Evolutionary conservation across 2,329 filamentous ascomycete genomes (phyloP).

Genomic region (Diplodia sapinea): DNA sequence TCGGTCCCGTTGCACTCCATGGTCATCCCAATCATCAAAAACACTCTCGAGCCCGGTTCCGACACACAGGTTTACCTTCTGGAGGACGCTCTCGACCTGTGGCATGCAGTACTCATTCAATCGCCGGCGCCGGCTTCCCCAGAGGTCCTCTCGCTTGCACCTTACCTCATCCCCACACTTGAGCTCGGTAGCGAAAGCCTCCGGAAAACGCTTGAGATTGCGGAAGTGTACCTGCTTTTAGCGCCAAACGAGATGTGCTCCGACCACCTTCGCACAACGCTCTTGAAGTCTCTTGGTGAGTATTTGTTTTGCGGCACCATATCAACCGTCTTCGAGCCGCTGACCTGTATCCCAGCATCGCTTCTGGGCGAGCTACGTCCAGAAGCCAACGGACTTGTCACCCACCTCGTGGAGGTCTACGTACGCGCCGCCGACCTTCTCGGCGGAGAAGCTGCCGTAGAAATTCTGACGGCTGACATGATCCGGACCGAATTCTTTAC

Average conservation of each 20-base stretch:
- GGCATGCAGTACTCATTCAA: constrained; percentile 76
- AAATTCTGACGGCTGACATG: constrained; percentile 59
- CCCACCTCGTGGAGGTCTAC: constrained; percentile 54
- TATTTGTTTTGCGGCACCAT: neutral
- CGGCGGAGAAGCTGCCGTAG: constrained; percentile 58
- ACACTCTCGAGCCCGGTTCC: constrained; percentile 77
- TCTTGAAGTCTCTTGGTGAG: constrained; percentile 43
- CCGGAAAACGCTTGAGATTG: constrained; percentile 56
- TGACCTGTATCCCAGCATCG: constrained; percentile 41
- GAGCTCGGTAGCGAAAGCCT: constrained; percentile 57
- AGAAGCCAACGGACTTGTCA: constrained; percentile 55
- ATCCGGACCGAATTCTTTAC: constrained; percentile 65
- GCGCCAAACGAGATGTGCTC: constrained; percentile 55
- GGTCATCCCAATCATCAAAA: constrained; percentile 81
- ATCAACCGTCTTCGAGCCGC: neutral
- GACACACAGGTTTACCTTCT: constrained; percentile 71
- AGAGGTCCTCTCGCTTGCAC: constrained; percentile 51
- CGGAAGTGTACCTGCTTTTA: constrained; percentile 56
- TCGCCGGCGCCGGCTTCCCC: constrained; percentile 53
- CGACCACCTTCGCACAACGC: constrained; percentile 47
- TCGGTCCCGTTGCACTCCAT: constrained; percentile 79
- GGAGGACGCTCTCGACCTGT: constrained; percentile 90
- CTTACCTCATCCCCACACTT: constrained; percentile 55
- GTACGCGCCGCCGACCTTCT: constrained; percentile 59
- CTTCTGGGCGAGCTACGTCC: constrained; percentile 55